Base-by-base conservation (phyloP, 768 basidiomycete genomes). In the Mycena olivaceomarginata region DNA sequence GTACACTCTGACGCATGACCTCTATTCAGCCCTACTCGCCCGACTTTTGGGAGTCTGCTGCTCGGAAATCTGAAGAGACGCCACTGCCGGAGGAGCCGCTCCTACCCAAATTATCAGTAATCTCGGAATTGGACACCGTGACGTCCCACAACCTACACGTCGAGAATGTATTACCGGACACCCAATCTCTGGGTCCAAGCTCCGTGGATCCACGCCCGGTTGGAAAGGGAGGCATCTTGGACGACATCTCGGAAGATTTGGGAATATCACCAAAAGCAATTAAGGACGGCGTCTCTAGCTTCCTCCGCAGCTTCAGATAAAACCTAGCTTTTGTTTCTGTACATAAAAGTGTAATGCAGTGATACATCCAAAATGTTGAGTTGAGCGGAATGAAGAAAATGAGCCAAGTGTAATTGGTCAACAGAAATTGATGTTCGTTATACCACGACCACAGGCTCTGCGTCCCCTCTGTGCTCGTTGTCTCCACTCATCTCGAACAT, bases 41-140 rank as follows among this genome's bases (percentile, higher is more conserved):
- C 16, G 89, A 90, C 80, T 88, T 87, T 67, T 89, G 88, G 88
- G 83, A 87, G 66, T 88, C 89, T 1, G 84, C 89, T 1, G 84
- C 82, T 59, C 51, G 77, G 41, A 62, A 66, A 11, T 74, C 72
- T 31, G 76, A 78, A 5, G 46, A 67, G 41, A 31, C 12, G 1
- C 51, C 18, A 12, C 41, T 87, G 66, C 83, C 84, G 56, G 71
- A 57, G 10, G 22, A 25, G 25, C 25, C 80, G 4, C 80, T 86
- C 45, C 89, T 31, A 31, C 31, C 89, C 25, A 89, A 89, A 77
- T 73, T 90, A n/a, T 82, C 90, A 39, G 87, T 90, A 18, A 86
- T 90, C 31, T 88, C 85, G 46, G 88, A 86, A 37, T 82, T 83
- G 37, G 84, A 83, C 63, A 88, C 88, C 1, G 81, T 77, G 82